Evolutionary conservation across 768 basidiomycete species (phyloP), one percentile per base, ranked within the genome.

Genomic region (Imleria badia): DNA sequence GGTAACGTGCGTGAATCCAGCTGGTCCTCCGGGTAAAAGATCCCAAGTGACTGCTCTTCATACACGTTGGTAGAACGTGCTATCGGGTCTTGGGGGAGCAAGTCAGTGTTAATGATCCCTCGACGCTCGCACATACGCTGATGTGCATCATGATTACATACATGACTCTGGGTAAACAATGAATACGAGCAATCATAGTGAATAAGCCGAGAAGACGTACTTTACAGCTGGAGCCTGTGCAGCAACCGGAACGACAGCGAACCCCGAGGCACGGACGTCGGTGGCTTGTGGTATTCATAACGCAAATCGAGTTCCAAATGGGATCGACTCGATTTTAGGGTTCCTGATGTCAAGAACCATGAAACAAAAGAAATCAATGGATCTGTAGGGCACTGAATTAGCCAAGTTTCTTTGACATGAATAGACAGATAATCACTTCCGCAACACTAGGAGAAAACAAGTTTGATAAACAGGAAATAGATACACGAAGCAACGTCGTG

Each of bases 81-180:
- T 60, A 91, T 87, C 14, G 89, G 88, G 66, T 89, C 87, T 89
- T 45, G 9, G 15, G 31, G 17, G n/a, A 6, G 3, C n/a, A 52
- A 46, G 10, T 54, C 22, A 9, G 31, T 30, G 50, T 56, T 49
- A 63, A 44, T 31, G 36, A 20, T 22, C 30, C 17, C 26, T 38
- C 35, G 30, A 31, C 13, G 46, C 8, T 31, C 17, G 73, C 62
- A 91, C 89, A 89, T 57, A 89, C 80, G 62, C 84, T 85, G 62
- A 92, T 84, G 64, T 90, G 93, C 94, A 96, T 98, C 94, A 94
- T 96, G 63, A 94, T 78, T 3, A 91, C 84, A 66, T 89, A 95
- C 39, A 95, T 70, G 0, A 95, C 89, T 67, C 89, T 92, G 61
- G 23, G 2, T 42, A 20, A 49, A 20, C 23, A 12, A 31, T 60